Conservation (phyloP, 306 rosid species). For the Acacia acuminata region DNA sequence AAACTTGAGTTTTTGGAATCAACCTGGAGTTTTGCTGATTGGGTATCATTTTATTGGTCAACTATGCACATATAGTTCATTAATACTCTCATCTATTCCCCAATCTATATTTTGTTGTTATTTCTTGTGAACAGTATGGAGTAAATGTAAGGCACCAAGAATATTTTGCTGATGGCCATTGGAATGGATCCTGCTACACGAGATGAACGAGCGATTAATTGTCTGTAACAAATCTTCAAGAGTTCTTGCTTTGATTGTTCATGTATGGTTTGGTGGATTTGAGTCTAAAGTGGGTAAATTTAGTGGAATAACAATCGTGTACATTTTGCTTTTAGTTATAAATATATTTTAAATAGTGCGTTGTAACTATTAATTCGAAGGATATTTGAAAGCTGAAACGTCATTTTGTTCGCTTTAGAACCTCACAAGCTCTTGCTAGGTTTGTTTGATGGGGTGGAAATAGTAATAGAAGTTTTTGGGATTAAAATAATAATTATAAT, state of each 20-base stretch:
- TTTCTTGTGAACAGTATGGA: slow-evolving; percentile 47
- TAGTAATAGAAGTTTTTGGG: no score
- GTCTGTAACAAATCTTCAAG: slow-evolving; percentile 7
- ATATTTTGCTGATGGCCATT: slow-evolving; percentile 90
- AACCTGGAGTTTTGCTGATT: no score
- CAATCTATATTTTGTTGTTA: neutral
- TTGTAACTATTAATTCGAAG: neutral
- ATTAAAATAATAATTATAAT: no score
- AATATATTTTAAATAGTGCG: neutral
- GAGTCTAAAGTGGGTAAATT: slow-evolving; percentile 4
- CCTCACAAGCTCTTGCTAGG: neutral
- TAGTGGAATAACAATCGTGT: neutral
- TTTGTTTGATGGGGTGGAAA: no score
- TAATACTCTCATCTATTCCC: slow-evolving; percentile 9
- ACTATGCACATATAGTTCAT: neutral
- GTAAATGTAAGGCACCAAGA: slow-evolving; percentile 95
- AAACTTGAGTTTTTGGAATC: no score
- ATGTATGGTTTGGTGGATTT: slow-evolving; percentile 17
- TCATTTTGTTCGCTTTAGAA: neutral
- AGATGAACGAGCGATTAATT: slow-evolving; percentile 65
- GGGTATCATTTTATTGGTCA: no score
- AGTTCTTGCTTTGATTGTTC: slow-evolving; percentile 11
- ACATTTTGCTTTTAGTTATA: neutral
- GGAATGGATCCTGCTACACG: slow-evolving; percentile 84
- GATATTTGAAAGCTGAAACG: neutral